Base-by-base conservation (phyloP, 768 basidiomycete species). In the Termitomyces titanicus region DNA sequence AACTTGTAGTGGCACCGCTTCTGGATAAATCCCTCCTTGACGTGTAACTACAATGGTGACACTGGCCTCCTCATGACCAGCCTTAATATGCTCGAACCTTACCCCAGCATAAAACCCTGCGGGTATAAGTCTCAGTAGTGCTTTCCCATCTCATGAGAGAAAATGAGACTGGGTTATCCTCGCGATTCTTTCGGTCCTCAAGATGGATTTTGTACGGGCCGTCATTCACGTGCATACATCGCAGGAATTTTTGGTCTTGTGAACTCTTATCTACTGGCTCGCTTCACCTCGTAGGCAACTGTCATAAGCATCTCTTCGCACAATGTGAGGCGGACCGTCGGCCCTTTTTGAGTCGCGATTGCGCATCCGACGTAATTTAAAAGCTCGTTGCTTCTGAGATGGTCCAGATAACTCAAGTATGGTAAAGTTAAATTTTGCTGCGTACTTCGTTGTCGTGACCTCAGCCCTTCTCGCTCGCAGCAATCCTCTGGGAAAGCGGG, bases 1-100 rank as follows among this genome's bases (percentile, higher is more conserved):
- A n/a, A 57, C 64, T 15, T 70, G 69, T 42, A 61, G 58, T 34
- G 65, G 69, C 7, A 61, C 64, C 27, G 69, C 65, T 25, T 63
- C 60, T 31, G 68, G 68, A 39, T 67, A 40, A 56, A 45, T 25
- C 29, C 13, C 8, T 27, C 10, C 18, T 18, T 18, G 38, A 39
- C 12, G 27, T 45, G 44, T 46, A 27, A 18, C 27, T 24, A 20
- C 12, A 22, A 18, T 40, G 39, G 5, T 9, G 5, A 29, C 29
- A 29, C 29, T 29, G 29, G 29, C 29, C 9, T 29, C 29, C n/a
- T n/a, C n/a, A n/a, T n/a, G 9, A 9, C 29, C 29, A 29, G 29
- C 5, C 18, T 18, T 22, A n/a, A 9, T 45, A 9, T 18, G 31
- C 22, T 42, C 27, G 34, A 34, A 46, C 33, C 15, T 29, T 20